Percentiles rank a stretch among this genome's conserved stretches.
Conservation (phyloP, 2,329 filamentous ascomycete genomes). For the Aspergillus fijiensis region DNA sequence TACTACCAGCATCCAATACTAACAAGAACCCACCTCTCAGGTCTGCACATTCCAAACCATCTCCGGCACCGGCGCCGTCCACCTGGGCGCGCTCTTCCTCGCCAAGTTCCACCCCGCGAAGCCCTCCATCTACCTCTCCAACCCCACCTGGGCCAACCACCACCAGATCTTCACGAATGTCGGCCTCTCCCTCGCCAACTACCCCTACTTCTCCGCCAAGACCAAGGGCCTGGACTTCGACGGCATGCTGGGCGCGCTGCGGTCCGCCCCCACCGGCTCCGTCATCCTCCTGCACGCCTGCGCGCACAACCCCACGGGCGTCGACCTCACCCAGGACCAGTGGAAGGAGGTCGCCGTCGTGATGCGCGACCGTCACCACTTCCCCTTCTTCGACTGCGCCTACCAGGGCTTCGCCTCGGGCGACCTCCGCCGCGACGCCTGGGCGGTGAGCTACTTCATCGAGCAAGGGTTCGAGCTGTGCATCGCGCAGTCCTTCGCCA, state of each 20-base stretch:
- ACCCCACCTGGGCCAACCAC: conserved; percentile 98
- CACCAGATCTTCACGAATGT: conserved; percentile 97
- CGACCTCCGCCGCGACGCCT: conserved; percentile 78
- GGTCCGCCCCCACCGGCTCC: conserved; percentile 71
- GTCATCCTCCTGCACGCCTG: conserved; percentile 92
- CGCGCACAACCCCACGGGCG: conserved; percentile 96
- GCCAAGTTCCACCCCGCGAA: conserved; percentile 75
- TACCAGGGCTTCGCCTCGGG: conserved; percentile 98
- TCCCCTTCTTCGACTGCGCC: conserved; percentile 97
- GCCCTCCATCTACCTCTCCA: conserved; percentile 81
- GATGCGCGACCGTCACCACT: conserved; percentile 75
- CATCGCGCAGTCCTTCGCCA: conserved; percentile 62
- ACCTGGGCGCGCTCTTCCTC: conserved; percentile 91
- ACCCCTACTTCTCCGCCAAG: conserved; percentile 89
- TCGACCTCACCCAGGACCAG: conserved; percentile 90
- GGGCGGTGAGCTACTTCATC: conserved; percentile 91
- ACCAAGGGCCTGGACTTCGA: conserved; percentile 91
- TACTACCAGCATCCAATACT: background rate
- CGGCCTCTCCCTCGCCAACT: conserved; percentile 70
- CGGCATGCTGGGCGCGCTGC: conserved; percentile 74
- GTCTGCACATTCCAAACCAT: conserved; percentile 85
- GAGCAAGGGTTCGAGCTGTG: conserved; percentile 78
- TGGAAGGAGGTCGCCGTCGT: conserved; percentile 86
- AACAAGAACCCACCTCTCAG: conserved; percentile 32
- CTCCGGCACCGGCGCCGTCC: conserved; percentile 93